Evolutionary conservation across 352 stramenopile genomes (phyloP), one percentile per base, ranked within the genome.

Genomic region (Phytopythium aichiense): DNA sequence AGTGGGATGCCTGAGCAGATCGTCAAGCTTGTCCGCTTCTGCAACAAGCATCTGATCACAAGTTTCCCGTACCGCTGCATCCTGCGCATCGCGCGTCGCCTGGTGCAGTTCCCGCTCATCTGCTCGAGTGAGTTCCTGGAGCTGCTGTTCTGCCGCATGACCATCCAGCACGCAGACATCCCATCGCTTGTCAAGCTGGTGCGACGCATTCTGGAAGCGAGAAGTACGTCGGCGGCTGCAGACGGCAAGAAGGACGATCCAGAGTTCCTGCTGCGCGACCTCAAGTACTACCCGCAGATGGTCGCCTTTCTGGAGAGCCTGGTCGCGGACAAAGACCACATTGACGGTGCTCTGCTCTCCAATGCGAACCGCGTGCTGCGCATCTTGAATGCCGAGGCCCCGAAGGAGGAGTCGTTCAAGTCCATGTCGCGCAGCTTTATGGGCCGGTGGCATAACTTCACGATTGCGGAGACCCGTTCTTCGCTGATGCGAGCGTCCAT

Each of bases 391-490:
- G 66, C 79, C 9, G 81, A 92, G 67, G 69, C 76, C 13, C 70
- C 71, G 3, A 80, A 81, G 22, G 81, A 88, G 49, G 68, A 70
- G 3, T 64, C 84, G 53, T 58, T 76, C 56, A 72, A 77, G 53
- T 72, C 71, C 12, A 69, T 81, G 63, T 84, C 80, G 4, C 72
- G 76, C 37, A 89, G 71, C 18, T 88, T 93, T 25, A 81, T 90
- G 62, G 79, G 84, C 45, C 73, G 81, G n/a, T 93, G 84, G 84
- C 76, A 88, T 28, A 93, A 93, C 42, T 86, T 82, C 23, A 91
- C 81, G 2, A 59, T 92, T 5, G 68, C 65, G 0, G 79, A 87
- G 55, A 84, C 61, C 22, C 64, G 63, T 28, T 53, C 63, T 20
- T 77, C 69, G 7, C 62, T 72, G 22, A 53, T 61, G 11, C 68